Percentiles rank a stretch among this genome's conserved stretches.
phyloP scores from a whole-genome alignment of 2,329 filamentous ascomycete genomes.

The Arthrobotrys megalospora region DNA sequence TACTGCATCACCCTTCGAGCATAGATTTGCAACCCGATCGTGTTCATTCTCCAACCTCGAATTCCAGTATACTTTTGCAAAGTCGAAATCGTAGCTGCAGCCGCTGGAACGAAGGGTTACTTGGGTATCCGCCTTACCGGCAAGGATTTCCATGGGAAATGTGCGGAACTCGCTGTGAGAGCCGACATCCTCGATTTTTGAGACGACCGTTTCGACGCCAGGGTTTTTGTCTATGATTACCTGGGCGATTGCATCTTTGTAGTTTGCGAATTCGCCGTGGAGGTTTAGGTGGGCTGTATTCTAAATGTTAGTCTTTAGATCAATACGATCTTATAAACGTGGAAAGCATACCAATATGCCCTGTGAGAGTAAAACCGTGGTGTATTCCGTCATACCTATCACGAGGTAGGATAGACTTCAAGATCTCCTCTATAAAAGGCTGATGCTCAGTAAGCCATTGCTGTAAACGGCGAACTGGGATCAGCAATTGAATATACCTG shows the following conservation, averaged over 20 bases:
- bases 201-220: constrained; percentile 86
- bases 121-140: constrained; percentile 84
- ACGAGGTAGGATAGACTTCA: constrained; percentile 78
- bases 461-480: background rate
- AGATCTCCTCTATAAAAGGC: constrained; percentile 77
- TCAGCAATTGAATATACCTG: constrained; percentile 14
- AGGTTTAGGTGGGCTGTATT: constrained; percentile 85
- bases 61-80: constrained; percentile 98
- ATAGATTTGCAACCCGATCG: constrained; percentile 79
- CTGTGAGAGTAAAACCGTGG: constrained; percentile 87
- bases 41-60: constrained; percentile 91
- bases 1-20: constrained; percentile 87
- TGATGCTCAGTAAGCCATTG: constrained; percentile 36
- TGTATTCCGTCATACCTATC: constrained; percentile 79
- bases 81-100: constrained; percentile 93
- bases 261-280: constrained; percentile 83
- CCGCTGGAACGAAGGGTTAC: constrained; percentile 86
- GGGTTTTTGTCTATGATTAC: constrained; percentile 92
- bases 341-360: constrained; percentile 79
- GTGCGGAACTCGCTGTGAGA: constrained; percentile 88
- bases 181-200: constrained; percentile 92
- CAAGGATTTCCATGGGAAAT: constrained; percentile 91
- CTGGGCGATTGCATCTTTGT: constrained; percentile 87
- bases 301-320: constrained; percentile 7
- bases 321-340: constrained; percentile 40